Base-by-base conservation (phyloP, 2,329 filamentous ascomycete genomes). In the Hypoxylon sp. region DNA sequence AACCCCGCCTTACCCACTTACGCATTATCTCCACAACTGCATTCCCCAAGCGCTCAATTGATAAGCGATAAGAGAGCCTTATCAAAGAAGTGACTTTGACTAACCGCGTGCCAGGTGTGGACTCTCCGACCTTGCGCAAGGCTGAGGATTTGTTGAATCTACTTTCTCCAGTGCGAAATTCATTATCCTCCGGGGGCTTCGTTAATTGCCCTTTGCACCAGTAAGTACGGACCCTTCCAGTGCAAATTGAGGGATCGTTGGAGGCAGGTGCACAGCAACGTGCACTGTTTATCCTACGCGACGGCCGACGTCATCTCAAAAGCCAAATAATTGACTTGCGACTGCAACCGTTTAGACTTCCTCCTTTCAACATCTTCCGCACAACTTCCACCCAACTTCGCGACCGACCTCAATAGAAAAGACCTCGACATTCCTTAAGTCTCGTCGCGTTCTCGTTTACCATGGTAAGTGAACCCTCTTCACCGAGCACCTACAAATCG, bases 391-490 rank as follows among this genome's bases (percentile, higher is more conserved):
- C 46, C 55, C 45, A 34, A n/a, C 41, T 19, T 56, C 38, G 34
- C 49, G 9, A 51, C 32, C 49, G 21, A 10, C 23, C 48, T 14
- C 41, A 52, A 14, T 19, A 36, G 7, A n/a, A 34, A 55, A 19
- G 28, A 30, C 28, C 6, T 58, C 19, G 23, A 21, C 17, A 41
- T 6, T 14, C 23, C 36, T 38, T 43, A 41, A 5, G 5, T 19
- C 10, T n/a, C 23, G n/a, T 49, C 28, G 1, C 6, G 9, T 30
- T 30, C 28, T 28, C 38, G 32, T 55, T 36, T 64, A 63, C 53
- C 9, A 76, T 76, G 75, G 75, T 76, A 67, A 50, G 65, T 48
- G 30, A 7, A 7, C 38, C 13, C 19, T 25, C 5, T 48, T n/a
- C 10, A n/a, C 41, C 53, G 17, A 19, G 14, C 10, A 34, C 9